Percentiles rank a stretch among this genome's conserved stretches.
phyloP scores from a whole-genome alignment of 2,329 filamentous ascomycete species.

The Fusarium nematophilum region DNA sequence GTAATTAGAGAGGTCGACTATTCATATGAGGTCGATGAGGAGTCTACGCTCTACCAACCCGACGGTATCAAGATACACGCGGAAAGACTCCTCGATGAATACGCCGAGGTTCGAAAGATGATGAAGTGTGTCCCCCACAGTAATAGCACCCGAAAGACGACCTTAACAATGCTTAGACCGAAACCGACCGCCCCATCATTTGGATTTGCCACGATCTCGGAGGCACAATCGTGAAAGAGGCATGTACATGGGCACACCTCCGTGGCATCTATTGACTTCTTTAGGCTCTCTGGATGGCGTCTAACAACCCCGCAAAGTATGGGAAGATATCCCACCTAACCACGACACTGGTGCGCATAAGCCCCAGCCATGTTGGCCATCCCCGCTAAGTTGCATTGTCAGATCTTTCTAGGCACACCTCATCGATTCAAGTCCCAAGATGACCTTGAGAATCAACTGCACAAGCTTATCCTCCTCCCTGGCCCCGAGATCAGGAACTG shows the following conservation, averaged over 20 bases:
- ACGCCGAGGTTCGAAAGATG: not conserved
- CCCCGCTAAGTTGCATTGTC: too few relatives aligned
- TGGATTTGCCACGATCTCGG: conserved; percentile 12
- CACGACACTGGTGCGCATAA: too few relatives aligned
- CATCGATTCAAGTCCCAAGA: not conserved
- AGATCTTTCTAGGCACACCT: conserved; percentile 17
- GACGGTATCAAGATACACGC: not conserved
- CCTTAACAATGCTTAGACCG: not conserved
- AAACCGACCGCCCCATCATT: not conserved
- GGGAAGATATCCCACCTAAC: too few relatives aligned
- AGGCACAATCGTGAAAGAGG: conserved; percentile 9
- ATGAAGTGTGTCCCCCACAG: not conserved
- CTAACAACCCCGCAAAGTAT: too few relatives aligned
- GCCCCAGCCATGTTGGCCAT: too few relatives aligned
- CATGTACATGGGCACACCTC: not conserved
- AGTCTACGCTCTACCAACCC: not conserved
- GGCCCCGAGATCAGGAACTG: not conserved
- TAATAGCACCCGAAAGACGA: not conserved
- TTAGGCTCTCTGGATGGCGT: too few relatives aligned
- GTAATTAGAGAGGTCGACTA: not conserved
- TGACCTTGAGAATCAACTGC: not conserved
- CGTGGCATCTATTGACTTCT: too few relatives aligned
- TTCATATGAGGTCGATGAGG: not conserved
- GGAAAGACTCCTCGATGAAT: too few relatives aligned
- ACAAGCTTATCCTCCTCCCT: conserved; percentile 1